Base-by-base conservation (phyloP, 1,139 yeast species). In the Magnusiomyces paraingens region DNA sequence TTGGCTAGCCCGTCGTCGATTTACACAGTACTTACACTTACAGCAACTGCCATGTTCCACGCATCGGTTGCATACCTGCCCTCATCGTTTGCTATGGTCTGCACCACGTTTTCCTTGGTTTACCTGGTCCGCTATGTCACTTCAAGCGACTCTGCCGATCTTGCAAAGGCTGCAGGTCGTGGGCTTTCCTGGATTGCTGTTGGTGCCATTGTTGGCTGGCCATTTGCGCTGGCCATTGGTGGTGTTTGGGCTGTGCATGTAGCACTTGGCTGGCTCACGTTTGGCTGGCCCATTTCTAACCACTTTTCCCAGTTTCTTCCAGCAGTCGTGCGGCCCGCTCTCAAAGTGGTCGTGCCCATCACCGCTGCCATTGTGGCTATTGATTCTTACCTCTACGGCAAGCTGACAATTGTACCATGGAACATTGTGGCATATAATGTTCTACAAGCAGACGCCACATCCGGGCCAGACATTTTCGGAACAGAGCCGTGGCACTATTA, bases 381-480 rank as follows among this genome's bases (percentile, higher is more conserved):
- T 47, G 97, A 91, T 68, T 80, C 84, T 1, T 62, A 71, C n/a
- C 80, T 82, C 57, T 91, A 88, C 66, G 74, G 79, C n/a, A 78
- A 76, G 54, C 65, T 81, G 8, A 77, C 80, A 5, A 75, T 86
- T 36, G 95, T 91, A 1, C 94, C 97, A 0, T 73, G 83, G 61
- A 91, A 91, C 64, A 91, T 90, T 60, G 85, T 91, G 2, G 69
- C 82, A 42, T 93, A 91, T 69, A 91, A 91, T 65, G 96, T 91
- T 1, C 71, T 90, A 51, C 78, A 85, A 47, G 82, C 89, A 0
- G 78, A 76, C 61, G 87, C 83, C 12, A 65, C 61, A 17, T 64
- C 82, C 1, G 98, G 98, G 0, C 98, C 98, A 0, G 86, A 88
- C 58, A 89, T 91, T 38, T 91, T 90, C 70, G 98, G 98, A 15